Evolutionary conservation across 768 basidiomycete genomes (phyloP), one percentile per base, ranked within the genome.

Genomic region (Phlebiopsis flavidoalba): DNA sequence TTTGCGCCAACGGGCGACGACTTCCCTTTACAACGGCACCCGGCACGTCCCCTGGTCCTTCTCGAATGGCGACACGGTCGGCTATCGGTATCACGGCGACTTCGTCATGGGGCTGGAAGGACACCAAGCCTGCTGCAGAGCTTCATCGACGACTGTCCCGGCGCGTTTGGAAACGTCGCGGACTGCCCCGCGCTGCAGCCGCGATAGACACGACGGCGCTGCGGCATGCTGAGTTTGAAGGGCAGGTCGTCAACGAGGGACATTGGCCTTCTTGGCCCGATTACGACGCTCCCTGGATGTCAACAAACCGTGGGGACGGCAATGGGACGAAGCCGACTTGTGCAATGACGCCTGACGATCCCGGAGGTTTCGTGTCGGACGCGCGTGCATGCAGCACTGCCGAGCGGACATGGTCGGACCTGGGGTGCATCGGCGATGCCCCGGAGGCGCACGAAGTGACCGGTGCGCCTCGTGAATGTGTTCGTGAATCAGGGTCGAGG

Each of bases 391-490:
- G 40, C 61, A 1, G 40, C 61, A 1, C 52, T 65, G 46, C 64
- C 61, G 17, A 15, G 58, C 21, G 64, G 64, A 1, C n/a, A n/a
- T 65, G 64, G 64, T 60, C 46, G 17, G 58, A 62, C 21, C 15
- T 65, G 7, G 64, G 64, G 5, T 65, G 64, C 48, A 63, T 65
- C 22, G 61, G n/a, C n/a, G n/a, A n/a, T n/a, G n/a, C n/a, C n/a
- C n/a, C 59, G 21, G 64, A 65, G 56, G 54, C n/a, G 54, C 37
- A 60, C 64, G 14, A n/a, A 58, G 26, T 22, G 61, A 58, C 1
- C 58, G n/a, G 64, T 33, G 64, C 64, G 8, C 54, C n/a, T 65
- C 8, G 52, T 58, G 5, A 47, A 43, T 43, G 58, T 54, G 15
- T 50, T 12, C 14, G 3, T n/a, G n/a, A n/a, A n/a, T n/a, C n/a